Evolutionary conservation across 495 filamentous ascomycete genomes (phyloP), one percentile per base, ranked within the genome.

Genomic region (Jackrogersella minutella): DNA sequence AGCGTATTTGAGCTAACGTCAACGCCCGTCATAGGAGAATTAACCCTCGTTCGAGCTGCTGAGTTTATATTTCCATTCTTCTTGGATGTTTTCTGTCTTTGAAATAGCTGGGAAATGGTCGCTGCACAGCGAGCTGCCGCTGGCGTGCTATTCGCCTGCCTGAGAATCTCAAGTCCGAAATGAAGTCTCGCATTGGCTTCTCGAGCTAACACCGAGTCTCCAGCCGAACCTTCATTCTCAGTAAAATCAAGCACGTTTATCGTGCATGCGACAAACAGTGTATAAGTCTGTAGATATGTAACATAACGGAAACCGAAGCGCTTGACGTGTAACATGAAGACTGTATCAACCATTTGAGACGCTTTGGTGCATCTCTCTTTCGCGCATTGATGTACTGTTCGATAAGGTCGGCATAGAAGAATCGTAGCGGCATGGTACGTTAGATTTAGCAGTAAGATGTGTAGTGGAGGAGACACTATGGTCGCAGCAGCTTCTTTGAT

Each of bases 131-230:
- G 26, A 31, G 41, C 55, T 0, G 55, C 55, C 5, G 41, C 55
- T 3, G 55, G 55, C 1, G 55, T 58, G 41, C 55, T 58, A 11
- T 58, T 58, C 8, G 55, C 55, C 41, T 58, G 55, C 13, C 55
- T 26, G 11, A 58, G 43, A 1, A 58, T 58, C 17, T 58, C 55
- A 3, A 58, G 55, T 22, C 55, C 55, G 30, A 58, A 58, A 31
- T 58, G 55, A 22, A 58, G 40, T 16, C 55, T 58, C 2, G 55
- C 55, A 37, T 58, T 58, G 5, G 55, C 55, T 13, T 58, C 55
- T 24, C 41, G 40, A 28, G 55, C 55, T 21, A 58, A 13, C 7
- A 2, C 43, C 16, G 47, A 36, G 26, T 34, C 28, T 0, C 31
- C 47, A 5, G 30, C 2, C 1, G 16, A 16, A 2, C 16, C 28